Base-by-base conservation (phyloP, 805 yeast genomes). In the Naumovozyma baii region DNA sequence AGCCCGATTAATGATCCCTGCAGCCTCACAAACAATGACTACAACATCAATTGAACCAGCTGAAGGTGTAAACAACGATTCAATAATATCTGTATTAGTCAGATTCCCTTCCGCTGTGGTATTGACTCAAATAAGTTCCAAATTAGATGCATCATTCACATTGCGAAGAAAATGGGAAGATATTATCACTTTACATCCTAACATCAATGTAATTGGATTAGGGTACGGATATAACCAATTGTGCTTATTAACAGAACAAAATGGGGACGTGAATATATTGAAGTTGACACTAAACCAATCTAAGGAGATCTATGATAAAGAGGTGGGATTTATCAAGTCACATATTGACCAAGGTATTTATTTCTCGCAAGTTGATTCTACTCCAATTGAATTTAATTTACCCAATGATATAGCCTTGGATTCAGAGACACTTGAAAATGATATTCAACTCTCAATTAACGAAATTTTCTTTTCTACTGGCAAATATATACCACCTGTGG, bases 291-390 rank as follows among this genome's bases (percentile, higher is more conserved):
- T 22, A 22, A 22, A 22, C 9, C 7, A 22, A 22, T 22, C 26
- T 22, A n/a, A 44, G 3, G n/a, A n/a, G n/a, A n/a, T n/a, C n/a
- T n/a, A 54, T 20, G 38, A 50, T n/a, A 39, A 46, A 5, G 45
- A 49, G 4, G 25, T 45, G 3, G 44, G 67, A 3, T 68, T 78
- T 35, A 66, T 83, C 26, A 80, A 79, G 53, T 73, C 85, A 0
- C 88, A 80, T 49, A 74, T 90, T 17, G 92, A 82, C 48, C 96
- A 88, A 59, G 95, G 88, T 0, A 74, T 88, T 1, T 60, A 56
- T 39, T 81, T 79, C 50, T 83, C 75, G 45, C 70, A 76, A 2
- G 61, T 56, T 8, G 48, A 61, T 4, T 50, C 52, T 2, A 73
- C 67, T 42, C 78, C 80, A 5, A 54, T 78, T 15, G 67, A 68